Conservation (phyloP, 495 filamentous ascomycete species). For the Penicillium pancosmium region DNA sequence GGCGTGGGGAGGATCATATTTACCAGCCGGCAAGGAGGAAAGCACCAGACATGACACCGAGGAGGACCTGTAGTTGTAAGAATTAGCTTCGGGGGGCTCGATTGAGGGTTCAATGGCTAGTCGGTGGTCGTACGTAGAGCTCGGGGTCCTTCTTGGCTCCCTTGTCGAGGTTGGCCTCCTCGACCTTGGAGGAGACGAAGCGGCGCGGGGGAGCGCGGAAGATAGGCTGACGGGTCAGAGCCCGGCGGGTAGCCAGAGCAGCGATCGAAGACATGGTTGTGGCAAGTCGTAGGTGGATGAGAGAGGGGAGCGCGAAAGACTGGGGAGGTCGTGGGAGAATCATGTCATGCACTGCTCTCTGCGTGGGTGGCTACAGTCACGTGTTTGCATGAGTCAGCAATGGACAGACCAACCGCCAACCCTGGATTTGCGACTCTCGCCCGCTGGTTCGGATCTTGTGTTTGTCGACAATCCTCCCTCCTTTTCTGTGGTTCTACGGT, state of each 20-base stretch:
- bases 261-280: constrained; percentile 57
- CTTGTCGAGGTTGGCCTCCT: constrained; percentile 58
- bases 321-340: constrained; percentile 35
- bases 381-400: constrained; percentile 39
- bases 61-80: constrained; percentile 65
- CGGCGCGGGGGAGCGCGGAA: constrained; percentile 47
- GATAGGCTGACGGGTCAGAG: constrained; percentile 48
- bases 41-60: constrained; percentile 87
- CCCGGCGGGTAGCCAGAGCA: constrained; percentile 55
- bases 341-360: constrained; percentile 18
- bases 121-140: constrained; percentile 65
- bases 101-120: constrained; percentile 18
- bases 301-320: constrained; percentile 19
- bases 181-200: constrained; percentile 48
- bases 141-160: constrained; percentile 78
- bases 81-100: constrained; percentile 21
- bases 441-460: constrained; percentile 3
- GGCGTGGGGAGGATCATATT: constrained; percentile 47
- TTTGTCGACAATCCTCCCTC: neutral
- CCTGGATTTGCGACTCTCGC: constrained; percentile 3
- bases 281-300: constrained; percentile 25
- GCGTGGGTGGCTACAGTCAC: constrained; percentile 44
- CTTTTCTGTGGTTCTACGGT: constrained; percentile 11
- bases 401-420: constrained; percentile 3
- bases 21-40: constrained; percentile 83